Base-by-base conservation (phyloP, 495 filamentous ascomycete species). In the Rostrohypoxylon terebratum region DNA sequence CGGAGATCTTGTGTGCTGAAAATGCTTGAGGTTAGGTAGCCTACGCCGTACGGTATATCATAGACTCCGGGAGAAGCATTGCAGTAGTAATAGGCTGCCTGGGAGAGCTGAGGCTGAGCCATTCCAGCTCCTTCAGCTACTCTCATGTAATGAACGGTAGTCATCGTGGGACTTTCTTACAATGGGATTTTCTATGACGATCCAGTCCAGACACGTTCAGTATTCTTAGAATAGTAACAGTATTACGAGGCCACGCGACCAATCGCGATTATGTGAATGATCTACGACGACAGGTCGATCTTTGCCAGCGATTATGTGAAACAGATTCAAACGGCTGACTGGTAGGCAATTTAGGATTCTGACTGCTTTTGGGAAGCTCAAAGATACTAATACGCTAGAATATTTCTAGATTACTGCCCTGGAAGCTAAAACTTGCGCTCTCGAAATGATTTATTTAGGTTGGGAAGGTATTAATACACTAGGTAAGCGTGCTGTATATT, bases 41-140 rank as follows among this genome's bases (percentile, higher is more conserved):
- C 50, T 33, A 54, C 50, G 23, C 14, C 18, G 36, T 55, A 33
- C 50, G 23, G 28, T 33, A 55, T 55, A 33, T 55, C 51, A 16
- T 20, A 55, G 25, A 36, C 31, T 34, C 31, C 51, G 51, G 25
- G 51, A 14, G 31, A 10, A 33, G 5, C 28, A 16, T 36, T 55
- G 36, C 14, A 55, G 51, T 36, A 55, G 51, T 36, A 34, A 55
- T 55, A 36, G 20, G n/a, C 31, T 36, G 31, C 51, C 31, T n/a
- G 31, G 28, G 5, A 55, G 28, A 36, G 51, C 51, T 33, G 25
- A 36, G 51, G 51, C 51, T 36, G 28, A 55, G 51, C 31, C 31
- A 20, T 16, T 36, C 51, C 51, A 55, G 51, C 51, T 55, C 51
- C 51, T 36, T 55, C 31, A 55, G 51, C 51, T 55, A 8, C 28